phyloP scores from a whole-genome alignment of 2,329 filamentous ascomycete genomes.

The Colletotrichum neosansevieriae region DNA sequence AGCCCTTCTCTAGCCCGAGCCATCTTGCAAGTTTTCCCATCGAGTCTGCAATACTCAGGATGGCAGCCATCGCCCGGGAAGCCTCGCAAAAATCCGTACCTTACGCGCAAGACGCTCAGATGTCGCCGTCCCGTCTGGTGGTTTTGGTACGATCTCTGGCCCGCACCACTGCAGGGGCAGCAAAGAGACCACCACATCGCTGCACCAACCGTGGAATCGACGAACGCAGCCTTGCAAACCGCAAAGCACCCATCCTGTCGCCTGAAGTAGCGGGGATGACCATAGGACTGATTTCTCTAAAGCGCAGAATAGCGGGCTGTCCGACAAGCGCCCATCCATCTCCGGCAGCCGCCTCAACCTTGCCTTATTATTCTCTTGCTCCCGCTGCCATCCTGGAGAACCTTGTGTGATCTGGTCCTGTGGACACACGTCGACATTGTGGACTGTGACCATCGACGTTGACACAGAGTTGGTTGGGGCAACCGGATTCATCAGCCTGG shows the following conservation, averaged over 20 bases:
- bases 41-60: constrained; percentile 28
- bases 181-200: constrained; percentile 12
- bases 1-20: constrained; percentile 18
- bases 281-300: too few relatives aligned
- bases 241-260: neutral
- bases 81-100: neutral
- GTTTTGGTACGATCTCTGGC: neutral
- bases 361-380: constrained; percentile 22
- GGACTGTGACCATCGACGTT: constrained; percentile 22
- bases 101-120: constrained; percentile 6
- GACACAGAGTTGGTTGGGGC: constrained; percentile 38
- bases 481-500: constrained; percentile 10
- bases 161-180: neutral
- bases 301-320: constrained; percentile 2
- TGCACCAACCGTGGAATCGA: constrained; percentile 5
- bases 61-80: constrained; percentile 10
- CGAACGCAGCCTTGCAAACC: constrained; percentile 28
- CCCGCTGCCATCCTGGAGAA: constrained; percentile 28
- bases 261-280: constrained; percentile 1
- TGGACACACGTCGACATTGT: constrained; percentile 23
- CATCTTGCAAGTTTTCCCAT: constrained; percentile 18
- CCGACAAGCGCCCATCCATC: neutral
- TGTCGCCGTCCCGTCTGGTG: constrained; percentile 25
- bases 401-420: constrained; percentile 26
- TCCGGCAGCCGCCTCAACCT: constrained; percentile 1